Percentiles rank a stretch among this genome's conserved stretches.
These are phyloP conservation scores for Microcyclosporella mali DNA, from an alignment of 2,329 filamentous ascomycete genomes.

Conservation along the genomic window DNA sequence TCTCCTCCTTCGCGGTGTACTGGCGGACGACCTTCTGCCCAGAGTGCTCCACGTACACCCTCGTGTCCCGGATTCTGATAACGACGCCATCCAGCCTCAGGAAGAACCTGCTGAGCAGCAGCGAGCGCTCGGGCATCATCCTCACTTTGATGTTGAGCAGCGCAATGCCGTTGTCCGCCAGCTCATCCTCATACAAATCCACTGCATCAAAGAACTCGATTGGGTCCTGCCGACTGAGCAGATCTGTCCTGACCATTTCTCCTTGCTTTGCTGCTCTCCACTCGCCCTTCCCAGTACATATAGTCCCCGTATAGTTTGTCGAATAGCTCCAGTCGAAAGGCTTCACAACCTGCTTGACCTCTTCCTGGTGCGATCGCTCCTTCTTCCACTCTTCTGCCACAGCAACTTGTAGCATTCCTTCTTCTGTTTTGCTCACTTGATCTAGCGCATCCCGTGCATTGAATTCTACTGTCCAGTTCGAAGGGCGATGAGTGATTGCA, in stretches of 20 bases:
- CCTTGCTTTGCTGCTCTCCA: conserved; percentile 13
- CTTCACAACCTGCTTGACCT: conserved; percentile 88
- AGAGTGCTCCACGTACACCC: conserved; percentile 85
- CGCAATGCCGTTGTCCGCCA: conserved; percentile 94
- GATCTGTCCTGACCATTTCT: conserved; percentile 66
- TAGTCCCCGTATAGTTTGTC: conserved; percentile 74
- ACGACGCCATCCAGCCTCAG: conserved; percentile 89
- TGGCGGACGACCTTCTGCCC: conserved; percentile 75
- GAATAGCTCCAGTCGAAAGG: conserved; percentile 98
- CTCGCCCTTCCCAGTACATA: conserved; percentile 28
- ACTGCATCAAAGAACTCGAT: conserved; percentile 97
- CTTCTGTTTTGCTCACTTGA: conserved; percentile 86
- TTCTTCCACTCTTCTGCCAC: conserved; percentile 85
- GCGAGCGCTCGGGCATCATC: conserved; percentile 82
- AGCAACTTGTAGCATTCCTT: conserved; percentile 84
- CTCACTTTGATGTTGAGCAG: conserved; percentile 84
- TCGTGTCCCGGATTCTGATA: conserved; percentile 78
- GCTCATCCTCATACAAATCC: conserved; percentile 91
- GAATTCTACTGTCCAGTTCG: conserved; percentile 75
- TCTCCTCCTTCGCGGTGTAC: conserved; percentile 80
- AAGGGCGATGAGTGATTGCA: conserved; percentile 63
- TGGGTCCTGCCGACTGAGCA: conserved; percentile 82
- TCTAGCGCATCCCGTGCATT: conserved; percentile 83
- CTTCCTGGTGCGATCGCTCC: conserved; percentile 66
- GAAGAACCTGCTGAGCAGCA: conserved; percentile 81